Evolutionary conservation across 75 land plant genomes (phyloP).

Genomic region (Picea glauca): DNA sequence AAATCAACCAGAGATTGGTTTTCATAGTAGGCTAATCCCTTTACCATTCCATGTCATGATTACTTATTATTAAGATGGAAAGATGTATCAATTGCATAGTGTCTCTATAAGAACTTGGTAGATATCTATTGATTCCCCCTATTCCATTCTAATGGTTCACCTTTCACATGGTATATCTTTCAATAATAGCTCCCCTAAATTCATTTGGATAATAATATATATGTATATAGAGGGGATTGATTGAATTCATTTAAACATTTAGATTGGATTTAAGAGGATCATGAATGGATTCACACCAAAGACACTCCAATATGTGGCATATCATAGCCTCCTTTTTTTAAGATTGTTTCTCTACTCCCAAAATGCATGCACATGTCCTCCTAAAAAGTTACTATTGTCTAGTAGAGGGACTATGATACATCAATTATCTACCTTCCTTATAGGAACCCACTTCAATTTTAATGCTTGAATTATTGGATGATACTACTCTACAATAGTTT

Average conservation of each 20-base stretch:
- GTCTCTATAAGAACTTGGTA: too few relatives aligned
- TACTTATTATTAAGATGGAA: too few relatives aligned
- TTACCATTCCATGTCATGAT: too few relatives aligned
- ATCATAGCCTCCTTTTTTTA: neutral
- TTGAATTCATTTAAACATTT: neutral
- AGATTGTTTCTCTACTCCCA: slow-evolving; percentile 1
- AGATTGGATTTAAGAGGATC: neutral
- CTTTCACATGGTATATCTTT: too few relatives aligned
- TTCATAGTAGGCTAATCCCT: too few relatives aligned
- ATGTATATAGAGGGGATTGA: neutral
- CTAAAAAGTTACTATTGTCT: neutral
- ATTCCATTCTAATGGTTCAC: too few relatives aligned
- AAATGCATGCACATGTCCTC: neutral
- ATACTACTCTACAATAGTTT: slow-evolving; percentile 58
- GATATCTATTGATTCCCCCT: too few relatives aligned
- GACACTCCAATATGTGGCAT: neutral
- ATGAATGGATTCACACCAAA: neutral
- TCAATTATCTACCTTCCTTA: slow-evolving; percentile 44
- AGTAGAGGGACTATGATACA: slow-evolving; percentile 7
- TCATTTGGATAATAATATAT: neutral
- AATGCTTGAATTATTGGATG: slow-evolving; percentile 19
- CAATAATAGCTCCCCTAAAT: too few relatives aligned
- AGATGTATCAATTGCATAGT: too few relatives aligned
- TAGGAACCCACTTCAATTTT: slow-evolving; percentile 44
- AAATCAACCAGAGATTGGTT: too few relatives aligned